phyloP scores from a whole-genome alignment of 2,329 filamentous ascomycete genomes.

The Fonsecaea pugnacius region DNA sequence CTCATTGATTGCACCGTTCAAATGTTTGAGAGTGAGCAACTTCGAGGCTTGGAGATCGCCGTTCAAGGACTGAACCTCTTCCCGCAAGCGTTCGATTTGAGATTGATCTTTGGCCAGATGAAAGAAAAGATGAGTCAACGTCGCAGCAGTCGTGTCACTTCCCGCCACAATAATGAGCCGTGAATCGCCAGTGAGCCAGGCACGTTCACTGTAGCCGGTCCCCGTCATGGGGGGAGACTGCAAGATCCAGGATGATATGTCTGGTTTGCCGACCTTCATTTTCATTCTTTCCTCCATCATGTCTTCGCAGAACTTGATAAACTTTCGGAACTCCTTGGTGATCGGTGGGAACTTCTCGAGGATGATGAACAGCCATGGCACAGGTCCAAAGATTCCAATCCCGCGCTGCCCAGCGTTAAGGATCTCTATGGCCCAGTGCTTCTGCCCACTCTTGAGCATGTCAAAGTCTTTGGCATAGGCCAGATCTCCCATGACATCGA shows the following conservation, averaged over 20 bases:
- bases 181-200: constrained; percentile 38
- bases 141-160: constrained; percentile 49
- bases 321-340: constrained; percentile 6
- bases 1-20: constrained; percentile 52
- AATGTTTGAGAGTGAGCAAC: constrained; percentile 41
- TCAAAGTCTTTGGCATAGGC: constrained; percentile 43
- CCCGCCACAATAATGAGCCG: constrained; percentile 41
- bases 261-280: constrained; percentile 17
- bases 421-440: constrained; percentile 37
- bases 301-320: constrained; percentile 43
- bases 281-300: constrained; percentile 41
- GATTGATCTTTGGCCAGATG: constrained; percentile 46
- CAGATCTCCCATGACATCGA: constrained; percentile 44
- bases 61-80: constrained; percentile 43
- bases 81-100: constrained; percentile 41
- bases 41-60: constrained; percentile 40
- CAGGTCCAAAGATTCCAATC: constrained; percentile 29
- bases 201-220: constrained; percentile 3
- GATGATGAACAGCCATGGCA: constrained; percentile 31
- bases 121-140: constrained; percentile 49
- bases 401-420: constrained; percentile 30
- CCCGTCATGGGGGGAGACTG: constrained; percentile 13
- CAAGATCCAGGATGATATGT: constrained; percentile 23
- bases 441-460: constrained; percentile 39
- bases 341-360: constrained; percentile 14